Conservation (phyloP, 352 stramenopile genomes). For the Phytophthora pinifolia region DNA sequence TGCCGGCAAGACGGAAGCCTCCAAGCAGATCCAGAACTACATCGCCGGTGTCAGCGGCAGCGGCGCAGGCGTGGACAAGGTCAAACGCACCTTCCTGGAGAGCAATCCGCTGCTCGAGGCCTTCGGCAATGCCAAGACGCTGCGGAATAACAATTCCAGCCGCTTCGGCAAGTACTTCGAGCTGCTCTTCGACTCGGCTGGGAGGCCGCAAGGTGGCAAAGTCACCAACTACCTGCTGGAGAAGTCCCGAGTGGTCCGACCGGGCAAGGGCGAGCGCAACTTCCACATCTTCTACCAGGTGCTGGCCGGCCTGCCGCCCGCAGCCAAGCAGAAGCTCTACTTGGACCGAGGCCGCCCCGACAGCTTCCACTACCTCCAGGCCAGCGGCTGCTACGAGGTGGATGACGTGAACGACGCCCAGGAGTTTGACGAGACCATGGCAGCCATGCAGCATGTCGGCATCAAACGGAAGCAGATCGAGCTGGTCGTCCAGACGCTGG, state of each 20-base stretch:
- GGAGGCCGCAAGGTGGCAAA: slow-evolving; percentile 79
- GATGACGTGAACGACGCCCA: slow-evolving; percentile 91
- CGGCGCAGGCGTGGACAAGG: slow-evolving; percentile 80
- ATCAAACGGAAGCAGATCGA: slow-evolving; percentile 90
- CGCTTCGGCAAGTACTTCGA: slow-evolving; percentile 97
- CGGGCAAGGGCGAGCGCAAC: slow-evolving; percentile 89
- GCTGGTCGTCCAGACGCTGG: slow-evolving; percentile 83
- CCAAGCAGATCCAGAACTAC: slow-evolving; percentile 92
- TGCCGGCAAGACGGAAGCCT: slow-evolving; percentile 87
- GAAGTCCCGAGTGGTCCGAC: slow-evolving; percentile 88
- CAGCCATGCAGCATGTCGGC: slow-evolving; percentile 86
- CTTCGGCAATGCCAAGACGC: slow-evolving; percentile 96
- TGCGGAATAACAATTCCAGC: slow-evolving; percentile 95
- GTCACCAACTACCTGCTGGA: slow-evolving; percentile 94
- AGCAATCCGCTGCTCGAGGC: slow-evolving; percentile 95
- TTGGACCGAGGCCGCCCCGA: slow-evolving; percentile 69
- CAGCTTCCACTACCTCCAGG: slow-evolving; percentile 88
- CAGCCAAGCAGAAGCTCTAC: slow-evolving; percentile 65
- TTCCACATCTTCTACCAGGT: slow-evolving; percentile 97
- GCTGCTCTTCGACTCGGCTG: slow-evolving; percentile 91
- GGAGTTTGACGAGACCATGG: slow-evolving; percentile 88
- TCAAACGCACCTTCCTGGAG: slow-evolving; percentile 91
- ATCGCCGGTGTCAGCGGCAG: slow-evolving; percentile 82
- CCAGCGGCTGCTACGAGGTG: slow-evolving; percentile 87
- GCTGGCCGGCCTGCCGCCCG: slow-evolving; percentile 59